These are phyloP conservation scores for Pyrenophora graminea DNA, from an alignment of 2,329 filamentous ascomycete species.

Conservation along the genomic window DNA sequence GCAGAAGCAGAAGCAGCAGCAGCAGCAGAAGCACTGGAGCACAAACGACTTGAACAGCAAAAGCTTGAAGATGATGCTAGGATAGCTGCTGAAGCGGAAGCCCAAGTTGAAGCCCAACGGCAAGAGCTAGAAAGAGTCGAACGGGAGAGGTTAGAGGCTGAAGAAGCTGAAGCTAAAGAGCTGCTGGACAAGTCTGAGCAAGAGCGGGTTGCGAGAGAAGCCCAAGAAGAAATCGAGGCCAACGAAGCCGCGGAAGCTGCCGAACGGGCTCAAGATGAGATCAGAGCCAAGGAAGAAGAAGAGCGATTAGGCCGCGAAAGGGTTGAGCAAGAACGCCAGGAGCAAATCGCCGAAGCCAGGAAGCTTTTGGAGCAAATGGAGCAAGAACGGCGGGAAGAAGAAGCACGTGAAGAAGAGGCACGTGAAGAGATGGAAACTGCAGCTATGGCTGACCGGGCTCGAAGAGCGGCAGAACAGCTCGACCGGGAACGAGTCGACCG, in stretches of 20 bases:
- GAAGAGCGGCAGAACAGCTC: constrained; percentile 7
- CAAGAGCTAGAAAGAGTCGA: constrained; percentile 10
- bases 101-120: constrained; percentile 2
- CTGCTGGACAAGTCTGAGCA: constrained; percentile 1
- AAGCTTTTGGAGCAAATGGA: constrained; percentile 11
- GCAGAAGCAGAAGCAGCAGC: background rate
- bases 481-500: no score
- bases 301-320: constrained; percentile 4
- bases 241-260: constrained; percentile 7
- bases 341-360: constrained; percentile 12
- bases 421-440: constrained; percentile 10
- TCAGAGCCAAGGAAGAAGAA: background rate
- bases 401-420: background rate
- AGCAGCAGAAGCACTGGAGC: background rate
- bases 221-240: background rate
- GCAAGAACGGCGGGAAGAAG: constrained; percentile 6
- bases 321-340: constrained; percentile 13
- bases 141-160: constrained; percentile 1
- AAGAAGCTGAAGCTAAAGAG: constrained; percentile 9
- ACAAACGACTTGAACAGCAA: background rate
- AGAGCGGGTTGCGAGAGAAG: background rate
- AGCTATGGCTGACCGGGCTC: constrained; percentile 8
- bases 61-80: background rate
- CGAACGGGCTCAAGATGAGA: background rate
- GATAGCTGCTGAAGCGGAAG: background rate